phyloP scores from a whole-genome alignment of 139 green algal species.

The Haematococcus lacustris region DNA sequence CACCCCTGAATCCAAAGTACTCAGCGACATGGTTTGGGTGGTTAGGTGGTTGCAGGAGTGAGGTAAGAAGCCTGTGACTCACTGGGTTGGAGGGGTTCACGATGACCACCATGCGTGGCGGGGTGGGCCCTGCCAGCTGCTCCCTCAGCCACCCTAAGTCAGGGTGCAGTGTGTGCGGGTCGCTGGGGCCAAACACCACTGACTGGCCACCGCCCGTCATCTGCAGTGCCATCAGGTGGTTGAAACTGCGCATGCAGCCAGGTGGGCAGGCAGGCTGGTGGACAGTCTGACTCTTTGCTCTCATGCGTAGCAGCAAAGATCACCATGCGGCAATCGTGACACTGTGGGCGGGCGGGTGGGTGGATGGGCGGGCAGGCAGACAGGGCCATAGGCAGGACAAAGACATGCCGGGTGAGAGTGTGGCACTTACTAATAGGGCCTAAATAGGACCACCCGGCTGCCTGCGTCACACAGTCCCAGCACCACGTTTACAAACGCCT shows the following conservation, averaged over 20 bases:
- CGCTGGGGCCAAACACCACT: not conserved
- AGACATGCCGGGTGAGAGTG: no score
- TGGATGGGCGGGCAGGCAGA: no score
- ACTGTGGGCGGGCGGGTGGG: no score
- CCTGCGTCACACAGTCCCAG: slow-evolving; percentile 64
- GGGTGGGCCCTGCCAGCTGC: slow-evolving; percentile 28
- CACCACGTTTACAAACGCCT: slow-evolving; percentile 85
- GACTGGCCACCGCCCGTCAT: slow-evolving; percentile 10
- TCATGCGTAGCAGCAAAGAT: no score
- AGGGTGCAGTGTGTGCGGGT: slow-evolving; percentile 41
- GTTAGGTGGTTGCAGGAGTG: no score
- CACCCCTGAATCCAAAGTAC: no score
- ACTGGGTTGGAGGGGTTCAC: slow-evolving; percentile 88
- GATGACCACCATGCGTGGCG: slow-evolving; percentile 68
- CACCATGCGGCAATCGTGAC: no score
- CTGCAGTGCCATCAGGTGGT: slow-evolving; percentile 75
- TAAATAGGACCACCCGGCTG: slow-evolving; percentile 74
- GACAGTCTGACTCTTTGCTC: no score
- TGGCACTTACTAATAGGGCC: slow-evolving; percentile 67
- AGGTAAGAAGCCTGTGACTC: no score
- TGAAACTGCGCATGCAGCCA: slow-evolving; percentile 56
- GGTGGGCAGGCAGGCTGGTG: not conserved
- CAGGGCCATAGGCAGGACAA: no score
- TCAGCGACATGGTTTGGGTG: no score
- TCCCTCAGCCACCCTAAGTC: slow-evolving; percentile 38